Evolutionary conservation across 2,329 filamentous ascomycete species (phyloP), one percentile per base, ranked within the genome.

Genomic region (Sporothrix globosa): DNA sequence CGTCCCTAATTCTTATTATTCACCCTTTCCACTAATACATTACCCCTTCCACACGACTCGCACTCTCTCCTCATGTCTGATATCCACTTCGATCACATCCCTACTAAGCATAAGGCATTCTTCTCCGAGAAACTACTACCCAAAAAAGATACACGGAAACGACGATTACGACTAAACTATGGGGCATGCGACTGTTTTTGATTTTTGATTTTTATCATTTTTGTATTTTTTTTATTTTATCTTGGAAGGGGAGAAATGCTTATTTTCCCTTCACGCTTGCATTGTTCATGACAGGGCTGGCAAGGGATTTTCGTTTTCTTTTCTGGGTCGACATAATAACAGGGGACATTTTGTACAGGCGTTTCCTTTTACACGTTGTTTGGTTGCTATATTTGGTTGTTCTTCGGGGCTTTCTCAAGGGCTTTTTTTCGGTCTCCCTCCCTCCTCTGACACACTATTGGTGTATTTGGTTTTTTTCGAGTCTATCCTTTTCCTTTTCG

Each of bases 111-210:
- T 46, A 52, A 52, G 10, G 53, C 9, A 27, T 52, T n/a, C 34
- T n/a, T 39, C 46, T 52, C 24, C 63, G 46, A 39, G 46, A 48
- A 63, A 41, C 50, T 58, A 39, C 34, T 58, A 27, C 24, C 56
- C 48, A 56, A 70, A 66, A 66, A 66, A 39, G 4, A 53, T 34
- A 65, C 19, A 66, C 63, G 46, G 63, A 46, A 50, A 66, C 46
- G 63, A 66, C 27, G 44, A 66, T 53, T 53, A 66, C 46, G 63
- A 66, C 63, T 52, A 66, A 21, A 66, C 63, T 13, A 66, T 21
- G 46, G 63, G 44, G 27, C 61, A 21, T 13, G 46, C 63, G 27
- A 52, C 19, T 46, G 17, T 52, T 66, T 50, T 66, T 50, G 19
- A 39, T 39, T 52, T 66, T 66, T 21, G 11, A 13, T 61, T 48